A percentile compares a stretch with the other conserved stretches of the same genome.
Conservation (phyloP, 208 protist species). For the Acanthamoeba lenticulata region DNA sequence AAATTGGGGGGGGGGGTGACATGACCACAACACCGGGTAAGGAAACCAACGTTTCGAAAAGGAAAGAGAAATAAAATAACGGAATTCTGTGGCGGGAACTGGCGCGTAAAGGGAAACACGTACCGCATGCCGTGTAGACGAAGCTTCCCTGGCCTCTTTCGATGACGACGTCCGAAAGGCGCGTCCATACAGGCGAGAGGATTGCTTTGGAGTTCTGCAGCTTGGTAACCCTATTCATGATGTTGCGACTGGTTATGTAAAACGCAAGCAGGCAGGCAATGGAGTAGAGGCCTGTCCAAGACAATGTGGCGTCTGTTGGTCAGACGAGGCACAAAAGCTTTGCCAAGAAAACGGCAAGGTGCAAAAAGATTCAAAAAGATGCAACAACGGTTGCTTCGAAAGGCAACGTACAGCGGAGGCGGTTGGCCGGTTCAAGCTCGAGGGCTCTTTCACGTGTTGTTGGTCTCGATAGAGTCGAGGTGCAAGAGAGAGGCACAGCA, state of each 20-base stretch:
- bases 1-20: not conserved
- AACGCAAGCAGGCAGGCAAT: too few relatives aligned
- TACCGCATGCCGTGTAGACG: slow-evolving; percentile 23
- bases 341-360: not conserved
- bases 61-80: too few relatives aligned
- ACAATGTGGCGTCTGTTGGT: not conserved
- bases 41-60: too few relatives aligned
- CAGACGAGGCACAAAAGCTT: too few relatives aligned
- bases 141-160: slow-evolving; percentile 30
- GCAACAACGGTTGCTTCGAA: not conserved
- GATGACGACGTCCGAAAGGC: not conserved
- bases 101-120: not conserved
- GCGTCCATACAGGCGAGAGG: slow-evolving; percentile 52
- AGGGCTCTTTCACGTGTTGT: too few relatives aligned
- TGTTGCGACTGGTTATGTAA: not conserved
- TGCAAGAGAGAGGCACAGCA: not conserved
- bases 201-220: slow-evolving; percentile 26
- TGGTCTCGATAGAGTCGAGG: too few relatives aligned
- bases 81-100: too few relatives aligned
- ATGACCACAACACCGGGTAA: not conserved
- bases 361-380: not conserved
- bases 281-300: not conserved
- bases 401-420: not conserved
- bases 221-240: slow-evolving; percentile 20
- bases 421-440: not conserved